A percentile compares a stretch with the other conserved stretches of the same genome.
Evolutionary conservation across 2,329 filamentous ascomycete genomes (phyloP).

Genomic region (Fusarium sp.): DNA sequence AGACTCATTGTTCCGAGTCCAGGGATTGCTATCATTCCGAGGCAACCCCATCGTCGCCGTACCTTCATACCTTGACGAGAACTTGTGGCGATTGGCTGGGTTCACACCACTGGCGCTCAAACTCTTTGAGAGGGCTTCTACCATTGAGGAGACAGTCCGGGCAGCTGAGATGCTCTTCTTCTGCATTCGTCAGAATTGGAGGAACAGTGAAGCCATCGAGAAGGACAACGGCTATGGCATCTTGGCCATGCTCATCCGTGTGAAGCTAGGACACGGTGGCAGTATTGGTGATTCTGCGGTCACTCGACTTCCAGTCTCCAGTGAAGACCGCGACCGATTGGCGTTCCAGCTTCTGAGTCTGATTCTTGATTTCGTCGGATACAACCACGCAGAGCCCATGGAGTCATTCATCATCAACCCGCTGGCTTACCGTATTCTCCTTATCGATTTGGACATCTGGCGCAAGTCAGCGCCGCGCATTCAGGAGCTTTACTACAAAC

Average conservation of each 20-base stretch:
- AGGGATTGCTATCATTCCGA: conserved; percentile 84
- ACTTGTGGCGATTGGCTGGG: conserved; percentile 91
- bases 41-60: conserved; percentile 84
- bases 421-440: conserved; percentile 88
- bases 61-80: conserved; percentile 89
- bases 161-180: conserved; percentile 87
- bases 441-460: conserved; percentile 96
- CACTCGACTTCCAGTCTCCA: conserved; percentile 57
- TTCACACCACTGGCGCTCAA: conserved; percentile 88
- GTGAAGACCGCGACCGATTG: conserved; percentile 65
- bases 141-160: conserved; percentile 76
- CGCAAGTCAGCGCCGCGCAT: conserved; percentile 79
- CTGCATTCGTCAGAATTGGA: conserved; percentile 90
- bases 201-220: conserved; percentile 98
- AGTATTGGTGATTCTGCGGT: conserved; percentile 45
- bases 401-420: conserved; percentile 97
- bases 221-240: conserved; percentile 94
- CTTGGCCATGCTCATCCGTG: conserved; percentile 82
- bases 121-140: conserved; percentile 80
- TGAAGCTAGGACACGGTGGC: conserved; percentile 74
- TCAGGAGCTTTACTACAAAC: conserved; percentile 90
- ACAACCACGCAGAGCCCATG: conserved; percentile 80
- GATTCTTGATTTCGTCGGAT: conserved; percentile 88
- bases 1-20: conserved; percentile 83
- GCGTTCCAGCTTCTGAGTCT: conserved; percentile 76